Percentiles rank a stretch among this genome's conserved stretches.
Evolutionary conservation across 164 flowering plant species (phyloP).

Genomic region (Euptelea pleiosperma): DNA sequence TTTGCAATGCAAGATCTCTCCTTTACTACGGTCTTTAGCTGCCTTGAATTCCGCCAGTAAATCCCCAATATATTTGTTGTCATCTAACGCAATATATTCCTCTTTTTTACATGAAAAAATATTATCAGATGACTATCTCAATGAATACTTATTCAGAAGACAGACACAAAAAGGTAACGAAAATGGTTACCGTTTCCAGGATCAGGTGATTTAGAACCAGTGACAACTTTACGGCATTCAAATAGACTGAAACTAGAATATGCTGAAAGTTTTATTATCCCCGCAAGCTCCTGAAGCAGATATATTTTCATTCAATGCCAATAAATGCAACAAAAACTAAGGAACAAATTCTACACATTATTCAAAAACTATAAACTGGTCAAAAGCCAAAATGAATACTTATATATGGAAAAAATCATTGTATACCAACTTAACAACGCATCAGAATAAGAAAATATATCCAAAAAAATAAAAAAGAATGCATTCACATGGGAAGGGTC

Average conservation of each 20-base stretch:
- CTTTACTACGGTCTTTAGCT: constrained; percentile 89
- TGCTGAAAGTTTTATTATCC: constrained; percentile 80
- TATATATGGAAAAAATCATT: not conserved
- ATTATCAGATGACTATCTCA: constrained; percentile 7
- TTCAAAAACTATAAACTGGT: no score
- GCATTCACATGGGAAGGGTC: no score
- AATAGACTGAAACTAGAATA: constrained; percentile 92
- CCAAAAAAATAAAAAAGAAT: no score
- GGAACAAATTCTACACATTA: not conserved
- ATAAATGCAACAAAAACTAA: not conserved
- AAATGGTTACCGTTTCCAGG: constrained; percentile 67
- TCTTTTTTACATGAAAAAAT: constrained; percentile 39
- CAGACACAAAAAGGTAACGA: constrained; percentile 3
- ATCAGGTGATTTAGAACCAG: constrained; percentile 83
- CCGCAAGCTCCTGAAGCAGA: constrained; percentile 84
- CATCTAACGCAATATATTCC: constrained; percentile 93
- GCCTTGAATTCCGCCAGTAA: constrained; percentile 90
- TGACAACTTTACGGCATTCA: constrained; percentile 89
- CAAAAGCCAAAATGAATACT: not conserved
- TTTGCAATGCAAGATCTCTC: constrained; percentile 94
- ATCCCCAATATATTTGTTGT: constrained; percentile 95
- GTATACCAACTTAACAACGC: no score
- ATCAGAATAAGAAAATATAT: no score
- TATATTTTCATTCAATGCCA: not conserved
- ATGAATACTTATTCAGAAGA: not conserved